Evolutionary conservation across 441 rosid species (phyloP).

Genomic region (Arabidopsis hybrid): DNA sequence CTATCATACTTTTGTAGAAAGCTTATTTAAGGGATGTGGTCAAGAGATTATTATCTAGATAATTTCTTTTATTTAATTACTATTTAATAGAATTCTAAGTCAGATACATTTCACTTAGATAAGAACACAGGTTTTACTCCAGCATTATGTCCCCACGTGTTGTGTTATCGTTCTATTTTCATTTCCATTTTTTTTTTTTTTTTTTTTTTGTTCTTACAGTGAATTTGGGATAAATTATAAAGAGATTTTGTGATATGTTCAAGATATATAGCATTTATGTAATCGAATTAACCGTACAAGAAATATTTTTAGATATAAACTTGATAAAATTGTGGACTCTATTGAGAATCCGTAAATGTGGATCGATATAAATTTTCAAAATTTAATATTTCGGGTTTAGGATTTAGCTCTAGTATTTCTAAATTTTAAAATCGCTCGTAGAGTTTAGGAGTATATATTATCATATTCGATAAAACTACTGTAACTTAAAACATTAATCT

Average conservation of each 20-base stretch:
- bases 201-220: conserved; percentile 3
- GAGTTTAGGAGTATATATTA: too few relatives aligned
- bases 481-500: neutral
- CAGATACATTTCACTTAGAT: conserved; percentile 15
- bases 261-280: neutral
- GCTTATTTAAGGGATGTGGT: conserved; percentile 5
- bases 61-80: neutral
- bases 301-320: neutral
- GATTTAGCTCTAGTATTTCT: neutral
- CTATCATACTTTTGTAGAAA: neutral
- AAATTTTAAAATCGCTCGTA: neutral
- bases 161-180: neutral
- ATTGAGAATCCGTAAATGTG: neutral
- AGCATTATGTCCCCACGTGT: conserved; percentile 13
- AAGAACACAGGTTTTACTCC: conserved; percentile 23
- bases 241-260: neutral
- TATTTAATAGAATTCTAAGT: neutral
- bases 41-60: neutral
- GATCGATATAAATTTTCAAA: neutral
- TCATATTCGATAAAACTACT: neutral
- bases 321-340: too few relatives aligned
- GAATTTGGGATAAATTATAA: neutral
- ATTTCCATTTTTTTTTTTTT: too few relatives aligned
- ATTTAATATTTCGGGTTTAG: too few relatives aligned
- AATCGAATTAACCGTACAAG: neutral